Percentiles rank a stretch among this genome's conserved stretches.
phyloP scores from a whole-genome alignment of 106 monocot species.

The Platanthera zijinensis region DNA sequence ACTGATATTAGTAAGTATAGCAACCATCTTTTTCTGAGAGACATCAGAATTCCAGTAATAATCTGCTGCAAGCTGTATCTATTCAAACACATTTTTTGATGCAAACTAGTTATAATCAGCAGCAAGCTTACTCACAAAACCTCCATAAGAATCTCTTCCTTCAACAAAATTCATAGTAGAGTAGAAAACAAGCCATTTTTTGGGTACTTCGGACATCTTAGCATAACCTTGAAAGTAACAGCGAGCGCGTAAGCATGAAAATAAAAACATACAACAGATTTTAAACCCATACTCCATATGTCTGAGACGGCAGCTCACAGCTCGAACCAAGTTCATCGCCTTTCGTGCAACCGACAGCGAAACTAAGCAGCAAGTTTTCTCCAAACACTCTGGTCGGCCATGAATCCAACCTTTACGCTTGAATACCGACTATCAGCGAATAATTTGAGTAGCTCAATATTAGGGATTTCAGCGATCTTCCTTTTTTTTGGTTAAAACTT shows the following conservation, averaged over 20 bases:
- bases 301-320: no score
- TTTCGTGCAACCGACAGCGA: conserved; percentile 68
- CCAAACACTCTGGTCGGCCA: conserved; percentile 75
- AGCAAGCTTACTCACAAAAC: background rate
- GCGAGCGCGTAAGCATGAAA: background rate
- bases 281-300: background rate
- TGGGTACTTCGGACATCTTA: background rate
- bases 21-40: no score
- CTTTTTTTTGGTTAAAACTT: conserved; percentile 66
- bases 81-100: no score
- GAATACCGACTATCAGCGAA: conserved; percentile 53
- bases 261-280: background rate
- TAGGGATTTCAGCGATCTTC: conserved; percentile 26
- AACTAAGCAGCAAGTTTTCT: conserved; percentile 60
- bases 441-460: conserved; percentile 34
- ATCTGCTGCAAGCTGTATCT: no score
- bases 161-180: no score
- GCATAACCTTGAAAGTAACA: background rate
- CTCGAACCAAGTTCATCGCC: no score
- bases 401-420: conserved; percentile 31
- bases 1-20: no score
- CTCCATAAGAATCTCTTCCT: background rate
- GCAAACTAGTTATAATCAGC: no score
- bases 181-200: no score
- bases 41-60: no score